Evolutionary conservation across 2,329 filamentous ascomycete species (phyloP).

Genomic region (Diplodia seriata): DNA sequence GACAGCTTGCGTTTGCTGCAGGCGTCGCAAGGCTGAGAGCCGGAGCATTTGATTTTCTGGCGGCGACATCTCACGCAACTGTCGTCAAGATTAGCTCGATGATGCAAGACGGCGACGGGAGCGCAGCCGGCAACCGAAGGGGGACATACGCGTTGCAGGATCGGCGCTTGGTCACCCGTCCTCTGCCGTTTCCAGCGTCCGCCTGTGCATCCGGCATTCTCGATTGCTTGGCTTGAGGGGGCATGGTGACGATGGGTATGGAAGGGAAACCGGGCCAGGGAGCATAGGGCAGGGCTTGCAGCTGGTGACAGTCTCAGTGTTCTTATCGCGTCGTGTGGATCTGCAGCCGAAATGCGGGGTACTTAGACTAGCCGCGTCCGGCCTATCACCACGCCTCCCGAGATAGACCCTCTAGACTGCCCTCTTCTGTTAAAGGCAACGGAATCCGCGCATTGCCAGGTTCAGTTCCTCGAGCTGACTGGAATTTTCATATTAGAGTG

Average conservation of each 20-base stretch:
- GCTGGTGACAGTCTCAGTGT: not conserved
- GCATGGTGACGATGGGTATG: not conserved
- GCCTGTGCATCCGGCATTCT: not conserved
- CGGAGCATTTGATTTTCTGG: slow-evolving; percentile 45
- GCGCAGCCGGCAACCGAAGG: not conserved
- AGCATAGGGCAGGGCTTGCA: not conserved
- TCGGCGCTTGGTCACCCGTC: slow-evolving; percentile 37
- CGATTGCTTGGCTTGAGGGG: slow-evolving; percentile 5
- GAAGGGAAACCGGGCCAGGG: too few species aligned
- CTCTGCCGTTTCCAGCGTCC: not conserved
- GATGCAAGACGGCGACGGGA: not conserved
- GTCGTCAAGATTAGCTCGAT: not conserved
- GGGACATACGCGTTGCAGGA: slow-evolving; percentile 39
- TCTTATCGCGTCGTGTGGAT: slow-evolving; percentile 17
- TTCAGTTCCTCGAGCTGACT: too few species aligned
- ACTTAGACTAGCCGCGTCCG: not conserved
- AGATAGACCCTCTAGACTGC: not conserved
- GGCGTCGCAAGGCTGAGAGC: slow-evolving; percentile 42
- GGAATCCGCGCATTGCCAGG: not conserved
- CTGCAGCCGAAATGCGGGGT: slow-evolving; percentile 26
- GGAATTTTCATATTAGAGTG: too few species aligned
- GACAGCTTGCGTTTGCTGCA: slow-evolving; percentile 41
- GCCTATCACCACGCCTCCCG: not conserved
- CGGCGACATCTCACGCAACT: slow-evolving; percentile 42
- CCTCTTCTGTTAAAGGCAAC: not conserved